Evolutionary conservation across 2,329 filamentous ascomycete species (phyloP).

Genomic region (Tympanopsis confertula): DNA sequence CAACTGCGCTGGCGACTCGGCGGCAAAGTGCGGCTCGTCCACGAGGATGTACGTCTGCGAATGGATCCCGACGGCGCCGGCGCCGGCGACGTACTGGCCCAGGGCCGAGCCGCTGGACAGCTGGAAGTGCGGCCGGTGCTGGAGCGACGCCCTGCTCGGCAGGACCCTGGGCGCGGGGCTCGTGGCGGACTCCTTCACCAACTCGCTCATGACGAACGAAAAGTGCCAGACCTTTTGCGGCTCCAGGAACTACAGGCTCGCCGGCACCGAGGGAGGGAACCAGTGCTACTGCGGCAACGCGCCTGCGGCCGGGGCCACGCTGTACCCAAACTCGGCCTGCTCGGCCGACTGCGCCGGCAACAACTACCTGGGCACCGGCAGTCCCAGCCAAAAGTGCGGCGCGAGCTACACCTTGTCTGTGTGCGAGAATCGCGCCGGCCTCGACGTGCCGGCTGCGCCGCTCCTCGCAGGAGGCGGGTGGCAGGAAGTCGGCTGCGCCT

Average conservation of each 20-base stretch:
- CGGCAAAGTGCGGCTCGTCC: neutral
- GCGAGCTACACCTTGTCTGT: neutral
- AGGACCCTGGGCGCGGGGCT: neutral
- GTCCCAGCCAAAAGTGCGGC: neutral
- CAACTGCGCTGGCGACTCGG: neutral
- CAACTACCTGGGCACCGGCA: neutral
- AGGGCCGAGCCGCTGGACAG: neutral
- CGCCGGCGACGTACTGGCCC: neutral
- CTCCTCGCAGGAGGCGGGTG: neutral
- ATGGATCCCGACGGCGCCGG: neutral
- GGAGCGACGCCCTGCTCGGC: neutral
- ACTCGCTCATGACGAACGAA: neutral
- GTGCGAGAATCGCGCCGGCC: neutral
- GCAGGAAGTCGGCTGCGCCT: neutral
- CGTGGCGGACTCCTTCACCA: neutral
- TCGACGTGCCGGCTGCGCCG: neutral
- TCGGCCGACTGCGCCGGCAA: neutral
- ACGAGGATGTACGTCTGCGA: neutral
- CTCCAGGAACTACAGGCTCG: neutral
- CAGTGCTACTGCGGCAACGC: conserved; percentile 23
- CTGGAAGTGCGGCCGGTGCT: neutral
- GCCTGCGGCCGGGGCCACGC: conserved; percentile 13
- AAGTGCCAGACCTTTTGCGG: neutral
- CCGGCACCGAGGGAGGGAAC: conserved; percentile 15
- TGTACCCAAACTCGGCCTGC: neutral